Evolutionary conservation across 164 flowering plant genomes (phyloP), one percentile per base, ranked within the genome.

Genomic region (Umbellularia californica): DNA sequence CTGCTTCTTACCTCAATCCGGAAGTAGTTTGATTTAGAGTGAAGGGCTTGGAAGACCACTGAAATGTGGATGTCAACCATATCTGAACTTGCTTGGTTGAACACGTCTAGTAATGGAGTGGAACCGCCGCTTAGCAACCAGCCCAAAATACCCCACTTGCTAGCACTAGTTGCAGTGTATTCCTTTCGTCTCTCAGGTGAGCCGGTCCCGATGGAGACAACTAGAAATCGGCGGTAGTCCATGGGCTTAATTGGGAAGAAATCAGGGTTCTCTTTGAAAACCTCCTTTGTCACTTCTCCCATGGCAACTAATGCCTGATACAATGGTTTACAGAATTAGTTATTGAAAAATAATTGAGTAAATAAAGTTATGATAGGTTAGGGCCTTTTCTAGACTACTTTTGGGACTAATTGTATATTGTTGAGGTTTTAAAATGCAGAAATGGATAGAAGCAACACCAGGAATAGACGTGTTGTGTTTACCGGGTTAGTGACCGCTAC

Each of bases 191-290:
- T 63, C 80, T 77, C 85, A 13, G 75, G 14, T 0, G 87, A 62
- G 1, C 95, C 95, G 2, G 91, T 85, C n/a, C 95, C 95, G 0
- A 90, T 0, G 2, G 95, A 89, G 4, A 90, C 70, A 28, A 90
- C 88, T 0, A 90, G 81, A 52, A 81, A 83, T 30, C 85, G 78
- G 0, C 72, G 75, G 28, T 83, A 86, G 55, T 88, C 89, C 81
- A 79, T 64, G 1, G 88, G 84, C 73, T 83, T 77, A 0, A 86
- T 74, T 2, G 83, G 84, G 71, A 69, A 78, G 74, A 83, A 83
- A 62, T 82, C 85, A 5, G 83, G 85, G 58, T 85, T 83, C 60
- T 73, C 47, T 27, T 66, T 75, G 9, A 24, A 41, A 7, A 82
- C 72, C 50, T 87, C 76, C 64, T 77, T 86, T 0, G 83, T 84